Evolutionary conservation across 768 basidiomycete species (phyloP), one percentile per base, ranked within the genome.

Genomic region (Ramaria rubella): DNA sequence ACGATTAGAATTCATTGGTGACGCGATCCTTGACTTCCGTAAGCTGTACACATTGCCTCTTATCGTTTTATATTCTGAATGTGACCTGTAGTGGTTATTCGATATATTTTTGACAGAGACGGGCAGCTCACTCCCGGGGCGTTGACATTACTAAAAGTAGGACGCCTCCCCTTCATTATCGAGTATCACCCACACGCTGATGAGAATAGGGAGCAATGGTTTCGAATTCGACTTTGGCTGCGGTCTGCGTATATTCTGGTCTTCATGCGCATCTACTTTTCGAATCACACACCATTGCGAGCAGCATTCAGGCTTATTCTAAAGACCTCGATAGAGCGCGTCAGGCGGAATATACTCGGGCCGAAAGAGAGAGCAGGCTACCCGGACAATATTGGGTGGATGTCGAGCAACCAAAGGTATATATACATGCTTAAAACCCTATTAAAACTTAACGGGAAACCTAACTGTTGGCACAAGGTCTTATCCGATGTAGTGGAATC

Each of bases 21-120:
- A 94, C 70, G 88, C 87, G 1, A 80, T 94, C 50, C 77, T 94
- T 24, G 91, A 93, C 68, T 87, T 90, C 57, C 69, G 90, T 92
- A 64, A 54, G 87, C 72, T 12, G 21, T 29, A 8, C 31, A 42
- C 2, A n/a, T 9, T 12, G 23, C 27, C 40, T 45, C 27, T 38
- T 52, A 48, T 36, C 54, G 4, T 29, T 55, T 27, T 45, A 48
- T 52, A 27, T 30, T 49, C 11, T 26, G 24, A 56, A 33, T 36
- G 17, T 51, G 3, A 15, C 31, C 36, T 40, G 17, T 61, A 92
- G 90, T 90, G 73, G 82, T 87, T 21, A 80, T 89, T 29, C 80
- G 79, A 21, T 76, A 90, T 67, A 78, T 92, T 51, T 91, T 77
- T 62, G 70, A 78, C 61, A 79, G 80, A 17, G 76, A 90, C 60